These are phyloP conservation scores for Fusarium begoniae DNA, from an alignment of 2,329 filamentous ascomycete genomes.

Conservation along the genomic window DNA sequence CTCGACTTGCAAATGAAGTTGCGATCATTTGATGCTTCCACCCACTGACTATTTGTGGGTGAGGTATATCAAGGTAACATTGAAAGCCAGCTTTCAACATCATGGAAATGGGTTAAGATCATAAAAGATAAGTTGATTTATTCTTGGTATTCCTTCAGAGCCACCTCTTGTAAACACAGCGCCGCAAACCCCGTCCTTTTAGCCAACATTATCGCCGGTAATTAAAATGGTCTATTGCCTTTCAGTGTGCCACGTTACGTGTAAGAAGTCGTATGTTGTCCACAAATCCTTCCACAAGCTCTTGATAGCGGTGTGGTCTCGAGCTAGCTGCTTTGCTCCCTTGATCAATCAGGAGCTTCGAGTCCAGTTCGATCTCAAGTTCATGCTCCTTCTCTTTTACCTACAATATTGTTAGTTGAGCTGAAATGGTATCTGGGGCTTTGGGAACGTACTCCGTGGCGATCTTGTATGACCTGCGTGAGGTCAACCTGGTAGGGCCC, in stretches of 20 bases:
- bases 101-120: background rate
- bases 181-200: background rate
- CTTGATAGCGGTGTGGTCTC: conserved; percentile 68
- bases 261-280: conserved; percentile 75
- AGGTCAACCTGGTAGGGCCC: conserved; percentile 89
- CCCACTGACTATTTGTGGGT: background rate
- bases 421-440: background rate
- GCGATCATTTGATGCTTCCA: background rate
- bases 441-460: conserved; percentile 50
- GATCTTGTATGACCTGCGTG: conserved; percentile 79
- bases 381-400: conserved; percentile 75
- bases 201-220: background rate
- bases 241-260: conserved; percentile 50
- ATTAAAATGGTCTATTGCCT: background rate
- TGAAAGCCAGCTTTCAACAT: background rate
- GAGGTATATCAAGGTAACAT: background rate
- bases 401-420: conserved; percentile 40
- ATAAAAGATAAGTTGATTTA: background rate
- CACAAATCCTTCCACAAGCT: conserved; percentile 76
- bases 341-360: conserved; percentile 71
- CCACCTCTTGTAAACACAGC: background rate
- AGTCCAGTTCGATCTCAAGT: conserved; percentile 80
- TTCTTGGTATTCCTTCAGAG: background rate
- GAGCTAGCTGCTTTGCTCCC: conserved; percentile 63
- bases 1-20: background rate